Percentiles rank a stretch among this genome's conserved stretches.
These are phyloP conservation scores for Harringtonia lauricola DNA, from an alignment of 2,329 filamentous ascomycete genomes.

Conservation along the genomic window DNA sequence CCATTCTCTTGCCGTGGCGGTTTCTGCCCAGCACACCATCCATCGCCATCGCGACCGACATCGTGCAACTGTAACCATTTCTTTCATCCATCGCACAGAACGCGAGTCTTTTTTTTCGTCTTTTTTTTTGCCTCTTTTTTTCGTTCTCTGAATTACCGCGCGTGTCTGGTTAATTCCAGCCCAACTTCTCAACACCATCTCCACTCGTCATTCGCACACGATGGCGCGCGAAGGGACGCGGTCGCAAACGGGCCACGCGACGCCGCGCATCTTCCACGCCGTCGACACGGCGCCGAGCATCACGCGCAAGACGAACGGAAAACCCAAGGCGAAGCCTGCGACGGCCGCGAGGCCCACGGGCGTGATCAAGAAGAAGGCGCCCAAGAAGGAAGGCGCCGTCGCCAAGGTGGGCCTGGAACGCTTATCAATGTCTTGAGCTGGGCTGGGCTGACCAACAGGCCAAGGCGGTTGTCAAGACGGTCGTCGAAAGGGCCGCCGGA, in stretches of 20 bases:
- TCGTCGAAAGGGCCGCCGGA: constrained; percentile 15
- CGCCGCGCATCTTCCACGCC: constrained; percentile 38
- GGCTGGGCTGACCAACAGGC: neutral
- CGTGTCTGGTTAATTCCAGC: too few relatives aligned
- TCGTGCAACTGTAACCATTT: too few relatives aligned
- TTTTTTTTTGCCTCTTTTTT: too few relatives aligned
- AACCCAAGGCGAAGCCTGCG: constrained; percentile 16
- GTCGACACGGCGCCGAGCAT: constrained; percentile 36
- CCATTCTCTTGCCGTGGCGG: too few relatives aligned
- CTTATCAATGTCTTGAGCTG: too few relatives aligned
- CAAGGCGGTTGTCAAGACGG: constrained; percentile 19
- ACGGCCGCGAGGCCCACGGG: constrained; percentile 21
- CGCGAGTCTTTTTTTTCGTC: too few relatives aligned
- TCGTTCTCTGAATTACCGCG: too few relatives aligned
- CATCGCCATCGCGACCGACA: too few relatives aligned
- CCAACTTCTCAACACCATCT: too few relatives aligned
- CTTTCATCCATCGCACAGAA: too few relatives aligned
- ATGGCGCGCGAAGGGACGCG: constrained; percentile 42
- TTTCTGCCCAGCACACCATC: too few relatives aligned
- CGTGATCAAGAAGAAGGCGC: constrained; percentile 25
- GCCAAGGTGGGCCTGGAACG: neutral
- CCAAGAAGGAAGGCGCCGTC: constrained; percentile 21
- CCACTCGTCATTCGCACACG: neutral
- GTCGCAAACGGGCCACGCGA: constrained; percentile 40
- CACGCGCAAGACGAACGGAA: constrained; percentile 24